Evolutionary conservation across 2,329 filamentous ascomycete species (phyloP), one percentile per base, ranked within the genome.

Genomic region (Trichothecium sympodiale): DNA sequence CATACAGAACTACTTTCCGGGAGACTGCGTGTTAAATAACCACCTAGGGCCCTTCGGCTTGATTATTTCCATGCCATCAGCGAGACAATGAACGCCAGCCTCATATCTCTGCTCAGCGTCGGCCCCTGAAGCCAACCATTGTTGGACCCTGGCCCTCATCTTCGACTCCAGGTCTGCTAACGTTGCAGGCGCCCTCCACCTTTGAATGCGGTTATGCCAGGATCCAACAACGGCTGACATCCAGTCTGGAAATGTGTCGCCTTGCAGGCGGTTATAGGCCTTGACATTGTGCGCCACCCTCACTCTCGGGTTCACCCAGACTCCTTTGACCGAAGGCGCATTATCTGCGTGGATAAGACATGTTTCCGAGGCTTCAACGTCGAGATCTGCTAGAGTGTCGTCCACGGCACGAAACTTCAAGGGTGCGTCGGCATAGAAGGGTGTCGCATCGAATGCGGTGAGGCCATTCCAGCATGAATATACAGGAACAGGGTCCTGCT

Each of bases 311-410:
- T 86, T 86, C 28, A 85, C 50, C 52, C 66, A 85, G 5, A 84
- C 73, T 34, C 80, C 76, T 37, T 56, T 44, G 6, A 10, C 49
- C 5, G 66, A 67, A 4, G 77, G 56, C 2, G 71, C 72, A 46
- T 84, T 85, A 48, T 85, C 81, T 3, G 74, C 73, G 50, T 85
- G 81, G 37, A 85, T 76, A 35, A 88, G 69, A 54, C 83, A 88
- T 60, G 82, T 87, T 56, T 88, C 83, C 12, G 76, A 82, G 13
- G 68, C 83, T 54, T 88, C 83, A 17, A 87, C 62, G 48, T 84
- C 80, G 18, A 61, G 48, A 7, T 55, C 48, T 3, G 74, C 74
- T 2, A 89, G 69, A 4, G 65, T 67, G 47, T 83, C 79, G 0
- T 71, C 50, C 17, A 82, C 64, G 4, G 67, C 78, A 8, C 80